A percentile compares a stretch with the other conserved stretches of the same genome.
Evolutionary conservation across 768 basidiomycete species (phyloP).

Genomic region (Lactarius psammicola): DNA sequence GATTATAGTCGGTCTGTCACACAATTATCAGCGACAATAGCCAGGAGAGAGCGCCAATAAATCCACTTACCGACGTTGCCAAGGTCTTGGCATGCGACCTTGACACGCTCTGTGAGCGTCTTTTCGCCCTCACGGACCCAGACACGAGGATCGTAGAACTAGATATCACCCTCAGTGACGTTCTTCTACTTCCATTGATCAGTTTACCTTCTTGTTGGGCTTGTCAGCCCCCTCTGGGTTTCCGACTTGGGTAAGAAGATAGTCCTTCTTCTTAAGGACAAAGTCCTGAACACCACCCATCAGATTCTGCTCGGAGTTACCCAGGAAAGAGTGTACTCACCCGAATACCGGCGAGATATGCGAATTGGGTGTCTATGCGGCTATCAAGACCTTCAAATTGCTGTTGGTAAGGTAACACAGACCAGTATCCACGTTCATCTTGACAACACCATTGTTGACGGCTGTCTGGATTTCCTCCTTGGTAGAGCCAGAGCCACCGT

Average conservation of each 20-base stretch:
- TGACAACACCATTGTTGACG: constrained; percentile 89
- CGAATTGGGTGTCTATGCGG: constrained; percentile 81
- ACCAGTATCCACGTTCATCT: constrained; percentile 98
- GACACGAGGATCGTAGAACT: constrained; percentile 94
- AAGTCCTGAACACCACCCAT: constrained; percentile 60
- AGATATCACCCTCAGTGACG: constrained; percentile 6
- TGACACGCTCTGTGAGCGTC: constrained; percentile 82
- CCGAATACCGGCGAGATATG: constrained; percentile 84
- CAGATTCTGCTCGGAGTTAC: background rate
- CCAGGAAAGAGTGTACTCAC: constrained; percentile 39
- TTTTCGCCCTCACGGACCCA: constrained; percentile 99
- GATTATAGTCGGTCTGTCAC: constrained; percentile 17
- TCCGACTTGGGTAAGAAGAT: constrained; percentile 87
- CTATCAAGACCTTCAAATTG: constrained; percentile 15
- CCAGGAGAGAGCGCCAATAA: background rate
- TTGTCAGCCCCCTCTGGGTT: constrained; percentile 97
- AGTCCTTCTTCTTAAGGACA: constrained; percentile 78
- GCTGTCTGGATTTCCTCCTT: constrained; percentile 95
- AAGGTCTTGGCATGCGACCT: constrained; percentile 90
- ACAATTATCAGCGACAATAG: background rate
- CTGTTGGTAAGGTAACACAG: constrained; percentile 15
- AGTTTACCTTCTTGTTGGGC: constrained; percentile 93
- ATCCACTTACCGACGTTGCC: constrained; percentile 46
- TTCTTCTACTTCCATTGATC: background rate
- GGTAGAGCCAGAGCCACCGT: constrained; percentile 97